Base-by-base conservation (phyloP, 106 monocot species). In the Hemerocallis citrina region DNA sequence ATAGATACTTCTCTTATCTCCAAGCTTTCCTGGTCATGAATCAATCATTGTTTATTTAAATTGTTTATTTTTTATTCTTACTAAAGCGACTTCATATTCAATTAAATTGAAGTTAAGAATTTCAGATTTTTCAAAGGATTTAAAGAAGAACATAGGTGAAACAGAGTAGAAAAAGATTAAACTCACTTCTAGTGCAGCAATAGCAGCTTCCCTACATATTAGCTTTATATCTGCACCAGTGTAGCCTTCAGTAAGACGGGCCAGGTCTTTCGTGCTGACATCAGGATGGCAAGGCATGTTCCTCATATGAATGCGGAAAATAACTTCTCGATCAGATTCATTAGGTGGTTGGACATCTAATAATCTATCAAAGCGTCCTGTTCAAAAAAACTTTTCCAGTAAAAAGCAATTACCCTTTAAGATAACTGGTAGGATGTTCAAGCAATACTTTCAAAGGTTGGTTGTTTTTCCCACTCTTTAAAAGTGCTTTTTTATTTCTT, bases 211-310 rank as follows among this genome's bases (percentile, higher is more conserved):
- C 6, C 59, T 68, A 77, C 91, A 96, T 8, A 88, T 65, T 22
- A 91, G 62, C 62, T 82, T 96, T 71, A 96, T 96, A 62, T 96
- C 96, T 24, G 91, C 96, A 14, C 96, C 96, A 72, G 96, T 88
- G 57, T 91, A 96, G 8, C 91, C 91, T 61, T 81, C 67, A 40
- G 91, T 91, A 47, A 91, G 79, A 62, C 16, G 44, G 38, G 87
- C 84, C 63, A 96, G 87, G 27, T 87, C 84, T 30, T 62, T 63
- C 7, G 59, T 9, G 23, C 71, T 73, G 37, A 85, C 84, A 75
- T 90, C 87, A 72, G 59, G 16, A 58, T 72, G 63, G 24, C 77
- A 77, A 0, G 90, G 87, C 61, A 79, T 84, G 34, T 51, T 69
- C 13, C 72, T 73, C 65, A 63, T 81, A 56, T 96, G 87, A 67